Evolutionary conservation across 371 early-diverging fungal species (phyloP).

Genomic region (Rhizomucor pusillus): DNA sequence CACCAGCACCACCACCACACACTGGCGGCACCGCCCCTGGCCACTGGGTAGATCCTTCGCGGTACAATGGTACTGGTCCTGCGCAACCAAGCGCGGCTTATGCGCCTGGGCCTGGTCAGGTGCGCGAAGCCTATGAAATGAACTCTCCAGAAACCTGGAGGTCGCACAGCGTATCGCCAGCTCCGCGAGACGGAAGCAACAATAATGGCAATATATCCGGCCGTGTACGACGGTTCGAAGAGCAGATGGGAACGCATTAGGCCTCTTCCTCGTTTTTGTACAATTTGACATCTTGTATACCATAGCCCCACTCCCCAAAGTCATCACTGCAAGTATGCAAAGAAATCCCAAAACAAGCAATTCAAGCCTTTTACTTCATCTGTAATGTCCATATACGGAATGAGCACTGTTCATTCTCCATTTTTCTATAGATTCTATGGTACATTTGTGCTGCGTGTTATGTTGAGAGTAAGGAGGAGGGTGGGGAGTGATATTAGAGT

Average conservation of each 20-base stretch:
- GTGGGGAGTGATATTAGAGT: not conserved
- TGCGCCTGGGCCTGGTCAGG: constrained; percentile 7
- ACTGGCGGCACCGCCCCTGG: constrained; percentile 9
- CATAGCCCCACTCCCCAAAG: not conserved
- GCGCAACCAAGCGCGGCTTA: constrained; percentile 21
- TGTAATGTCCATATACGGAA: too few relatives aligned
- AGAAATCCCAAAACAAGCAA: not conserved
- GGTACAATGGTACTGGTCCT: constrained; percentile 48
- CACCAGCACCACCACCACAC: constrained; percentile 26
- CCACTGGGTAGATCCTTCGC: constrained; percentile 53
- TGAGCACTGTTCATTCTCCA: too few relatives aligned
- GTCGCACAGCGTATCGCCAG: constrained; percentile 1
- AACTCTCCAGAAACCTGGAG: constrained; percentile 14
- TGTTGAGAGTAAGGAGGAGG: not conserved
- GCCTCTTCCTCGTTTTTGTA: not conserved
- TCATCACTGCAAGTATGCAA: not conserved
- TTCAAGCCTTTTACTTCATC: too few relatives aligned
- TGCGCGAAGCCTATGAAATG: constrained; percentile 24
- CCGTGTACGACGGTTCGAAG: constrained; percentile 7
- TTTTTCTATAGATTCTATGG: not conserved
- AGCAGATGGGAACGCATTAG: constrained; percentile 3
- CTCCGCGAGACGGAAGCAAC: not conserved
- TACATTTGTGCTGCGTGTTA: not conserved
- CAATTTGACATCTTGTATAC: not conserved
- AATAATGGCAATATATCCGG: constrained; percentile 4